phyloP scores from a whole-genome alignment of 1,284 basidiomycete species.

The Amanita bisporigera region DNA sequence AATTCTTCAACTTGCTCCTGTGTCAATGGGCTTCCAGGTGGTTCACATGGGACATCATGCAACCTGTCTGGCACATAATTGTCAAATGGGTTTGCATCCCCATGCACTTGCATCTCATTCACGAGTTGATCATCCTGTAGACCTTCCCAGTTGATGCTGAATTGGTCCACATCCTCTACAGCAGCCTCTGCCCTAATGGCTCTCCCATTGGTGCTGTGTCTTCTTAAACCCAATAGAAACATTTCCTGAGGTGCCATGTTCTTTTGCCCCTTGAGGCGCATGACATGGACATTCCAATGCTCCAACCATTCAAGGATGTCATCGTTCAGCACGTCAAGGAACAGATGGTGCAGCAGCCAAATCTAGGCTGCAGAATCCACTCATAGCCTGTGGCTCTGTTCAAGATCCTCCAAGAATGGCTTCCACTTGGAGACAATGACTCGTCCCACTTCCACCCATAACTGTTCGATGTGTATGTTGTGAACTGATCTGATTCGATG shows the following conservation, averaged over 20 bases:
- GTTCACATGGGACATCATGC: neutral
- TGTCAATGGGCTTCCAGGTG: neutral
- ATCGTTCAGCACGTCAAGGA: slow-evolving; percentile 33
- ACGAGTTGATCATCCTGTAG: slow-evolving; percentile 17
- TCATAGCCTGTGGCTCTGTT: slow-evolving; percentile 25
- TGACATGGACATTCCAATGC: slow-evolving; percentile 36
- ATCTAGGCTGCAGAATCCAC: slow-evolving; percentile 25
- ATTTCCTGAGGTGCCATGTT: slow-evolving; percentile 30
- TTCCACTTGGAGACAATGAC: slow-evolving; percentile 34
- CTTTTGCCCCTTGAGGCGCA: slow-evolving; percentile 19
- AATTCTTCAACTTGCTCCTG: neutral
- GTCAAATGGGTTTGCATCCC: neutral
- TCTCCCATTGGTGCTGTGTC: slow-evolving; percentile 24
- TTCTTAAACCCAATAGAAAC: slow-evolving; percentile 37
- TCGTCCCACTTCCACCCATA: slow-evolving; percentile 37
- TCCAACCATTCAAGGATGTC: slow-evolving; percentile 25
- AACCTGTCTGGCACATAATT: neutral
- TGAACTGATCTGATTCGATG: no score
- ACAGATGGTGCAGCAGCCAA: slow-evolving; percentile 40
- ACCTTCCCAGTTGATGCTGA: slow-evolving; percentile 17
- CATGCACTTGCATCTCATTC: slow-evolving; percentile 33
- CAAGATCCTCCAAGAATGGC: slow-evolving; percentile 28
- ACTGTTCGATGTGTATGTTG: slow-evolving; percentile 38
- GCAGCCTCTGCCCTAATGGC: neutral
- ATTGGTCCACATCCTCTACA: neutral